These are phyloP conservation scores for Cyberlindnera samutprakarnensis DNA, from an alignment of 805 yeast genomes.

Conservation along the genomic window DNA sequence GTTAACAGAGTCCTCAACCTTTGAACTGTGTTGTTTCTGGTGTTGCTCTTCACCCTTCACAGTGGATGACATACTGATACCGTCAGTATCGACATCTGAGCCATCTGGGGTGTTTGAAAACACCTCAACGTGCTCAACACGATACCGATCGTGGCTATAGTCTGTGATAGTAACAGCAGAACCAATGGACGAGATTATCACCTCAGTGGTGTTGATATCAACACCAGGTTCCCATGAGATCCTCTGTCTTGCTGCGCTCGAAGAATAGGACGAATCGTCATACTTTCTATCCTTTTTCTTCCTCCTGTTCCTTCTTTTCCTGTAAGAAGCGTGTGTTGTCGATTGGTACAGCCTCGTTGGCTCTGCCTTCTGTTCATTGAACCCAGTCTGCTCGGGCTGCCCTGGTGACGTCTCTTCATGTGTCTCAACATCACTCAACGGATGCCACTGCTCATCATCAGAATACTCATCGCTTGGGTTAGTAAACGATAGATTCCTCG, in stretches of 20 bases:
- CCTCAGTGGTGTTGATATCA: slow-evolving; percentile 42
- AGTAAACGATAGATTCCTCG: slow-evolving; percentile 18
- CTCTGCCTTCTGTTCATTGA: not conserved
- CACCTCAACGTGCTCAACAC: slow-evolving; percentile 26
- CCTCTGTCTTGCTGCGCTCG: slow-evolving; percentile 28
- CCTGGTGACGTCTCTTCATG: not conserved
- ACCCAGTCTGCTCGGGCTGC: not conserved
- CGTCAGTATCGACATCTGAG: not conserved
- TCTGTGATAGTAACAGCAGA: slow-evolving; percentile 48
- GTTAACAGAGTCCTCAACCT: slow-evolving; percentile 12
- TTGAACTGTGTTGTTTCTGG: not conserved
- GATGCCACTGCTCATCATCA: slow-evolving; percentile 4
- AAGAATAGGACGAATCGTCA: slow-evolving; percentile 29
- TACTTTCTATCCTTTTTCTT: slow-evolving; percentile 22
- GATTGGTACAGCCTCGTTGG: slow-evolving; percentile 5
- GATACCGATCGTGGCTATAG: slow-evolving; percentile 35
- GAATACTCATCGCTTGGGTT: slow-evolving; percentile 20
- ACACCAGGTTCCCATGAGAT: slow-evolving; percentile 58
- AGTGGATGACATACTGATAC: not conserved
- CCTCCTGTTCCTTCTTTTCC: slow-evolving; percentile 2
- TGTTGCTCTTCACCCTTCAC: not conserved
- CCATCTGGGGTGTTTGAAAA: slow-evolving; percentile 23
- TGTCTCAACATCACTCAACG: not conserved
- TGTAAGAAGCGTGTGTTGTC: not conserved
- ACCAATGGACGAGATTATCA: slow-evolving; percentile 43